These are phyloP conservation scores for Penicillium sp. DNA, from an alignment of 2,329 filamentous ascomycete species.

Conservation along the genomic window DNA sequence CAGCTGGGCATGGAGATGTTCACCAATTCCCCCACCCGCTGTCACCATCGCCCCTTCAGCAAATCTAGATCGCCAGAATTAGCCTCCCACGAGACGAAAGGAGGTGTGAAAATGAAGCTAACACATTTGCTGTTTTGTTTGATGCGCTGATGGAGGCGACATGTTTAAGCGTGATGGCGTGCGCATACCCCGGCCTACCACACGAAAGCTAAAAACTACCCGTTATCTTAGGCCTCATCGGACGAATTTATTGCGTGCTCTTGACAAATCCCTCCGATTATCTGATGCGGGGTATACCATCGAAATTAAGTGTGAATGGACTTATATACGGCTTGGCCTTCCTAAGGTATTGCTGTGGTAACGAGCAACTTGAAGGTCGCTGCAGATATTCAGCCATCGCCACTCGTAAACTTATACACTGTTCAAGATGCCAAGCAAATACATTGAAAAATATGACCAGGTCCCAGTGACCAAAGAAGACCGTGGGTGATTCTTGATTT, in stretches of 20 bases:
- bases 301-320: not conserved
- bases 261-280: constrained; percentile 13
- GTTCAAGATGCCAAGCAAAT: constrained; percentile 25
- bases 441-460: constrained; percentile 44
- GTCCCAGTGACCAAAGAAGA: constrained; percentile 50
- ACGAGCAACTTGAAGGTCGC: not conserved
- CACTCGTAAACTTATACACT: no score
- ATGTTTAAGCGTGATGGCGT: constrained; percentile 25
- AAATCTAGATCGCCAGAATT: not conserved
- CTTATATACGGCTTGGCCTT: not conserved
- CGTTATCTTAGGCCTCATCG: constrained; percentile 12
- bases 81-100: not conserved
- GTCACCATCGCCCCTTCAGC: constrained; percentile 16
- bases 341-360: not conserved
- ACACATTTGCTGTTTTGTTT: not conserved
- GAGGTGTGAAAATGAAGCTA: not conserved
- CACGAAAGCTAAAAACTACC: constrained; percentile 3
- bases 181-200: constrained; percentile 9
- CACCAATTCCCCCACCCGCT: constrained; percentile 16
- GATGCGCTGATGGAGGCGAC: constrained; percentile 7
- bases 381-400: not conserved
- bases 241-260: constrained; percentile 26
- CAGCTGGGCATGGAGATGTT: not conserved
- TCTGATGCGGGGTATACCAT: not conserved
- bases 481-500: constrained; percentile 12